Conservation (phyloP, 2,329 filamentous ascomycete genomes). For the Paradendryphiella salina region DNA sequence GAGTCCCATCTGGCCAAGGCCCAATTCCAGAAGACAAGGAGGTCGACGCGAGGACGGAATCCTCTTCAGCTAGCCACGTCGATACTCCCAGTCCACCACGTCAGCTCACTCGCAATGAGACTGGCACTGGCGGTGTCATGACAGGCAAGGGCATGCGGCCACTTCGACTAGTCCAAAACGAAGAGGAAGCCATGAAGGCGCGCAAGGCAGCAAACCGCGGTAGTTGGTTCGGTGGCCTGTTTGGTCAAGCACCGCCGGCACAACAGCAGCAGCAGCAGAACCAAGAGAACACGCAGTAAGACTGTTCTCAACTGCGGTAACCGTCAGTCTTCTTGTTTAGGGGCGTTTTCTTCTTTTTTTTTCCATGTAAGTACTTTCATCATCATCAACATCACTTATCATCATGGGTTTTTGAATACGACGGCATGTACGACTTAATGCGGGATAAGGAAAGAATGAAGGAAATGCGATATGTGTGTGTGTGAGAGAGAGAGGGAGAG, state of each 20-base stretch:
- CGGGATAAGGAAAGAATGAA: slow-evolving; percentile 1
- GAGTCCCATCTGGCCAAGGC: slow-evolving; percentile 43
- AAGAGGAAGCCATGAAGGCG: slow-evolving; percentile 45
- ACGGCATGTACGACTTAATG: slow-evolving; percentile 15
- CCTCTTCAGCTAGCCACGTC: slow-evolving; percentile 31
- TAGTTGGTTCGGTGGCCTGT: slow-evolving; percentile 54
- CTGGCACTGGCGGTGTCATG: slow-evolving; percentile 49
- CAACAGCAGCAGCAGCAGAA: slow-evolving; percentile 13
- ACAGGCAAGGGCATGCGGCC: slow-evolving; percentile 74
- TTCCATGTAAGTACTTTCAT: slow-evolving; percentile 11
- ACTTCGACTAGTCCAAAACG: slow-evolving; percentile 81
- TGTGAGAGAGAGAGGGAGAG: background rate
- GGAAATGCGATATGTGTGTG: background rate
- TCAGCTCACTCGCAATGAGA: slow-evolving; percentile 57
- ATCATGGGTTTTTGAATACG: slow-evolving; percentile 6
- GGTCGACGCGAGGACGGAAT: slow-evolving; percentile 32
- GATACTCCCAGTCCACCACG: slow-evolving; percentile 56
- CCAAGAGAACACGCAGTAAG: slow-evolving; percentile 12
- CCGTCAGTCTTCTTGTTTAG: background rate
- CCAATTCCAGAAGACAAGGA: slow-evolving; percentile 41
- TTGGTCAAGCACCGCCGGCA: slow-evolving; percentile 41
- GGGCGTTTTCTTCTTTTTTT: background rate
- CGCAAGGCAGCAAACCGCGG: slow-evolving; percentile 51
- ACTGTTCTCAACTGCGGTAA: background rate
- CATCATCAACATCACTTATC: background rate